Percentiles rank a stretch among this genome's conserved stretches.
phyloP scores from a whole-genome alignment of 208 protist genomes.

The Trypanosoma congolense region DNA sequence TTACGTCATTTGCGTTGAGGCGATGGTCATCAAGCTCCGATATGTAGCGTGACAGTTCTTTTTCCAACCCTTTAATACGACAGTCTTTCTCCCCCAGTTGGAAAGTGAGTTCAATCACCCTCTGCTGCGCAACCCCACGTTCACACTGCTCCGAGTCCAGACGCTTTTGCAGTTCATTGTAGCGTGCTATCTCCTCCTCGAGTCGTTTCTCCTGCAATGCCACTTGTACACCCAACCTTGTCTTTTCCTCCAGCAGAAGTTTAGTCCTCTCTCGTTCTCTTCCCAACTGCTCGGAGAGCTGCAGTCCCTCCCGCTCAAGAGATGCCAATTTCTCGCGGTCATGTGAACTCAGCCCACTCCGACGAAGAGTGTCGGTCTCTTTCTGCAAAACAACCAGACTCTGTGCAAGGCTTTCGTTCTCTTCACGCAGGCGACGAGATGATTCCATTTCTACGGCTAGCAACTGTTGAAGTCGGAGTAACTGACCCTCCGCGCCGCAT shows the following conservation, averaged over 20 bases:
- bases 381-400: constrained; percentile 23
- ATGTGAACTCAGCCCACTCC: constrained; percentile 6
- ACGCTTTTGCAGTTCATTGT: constrained; percentile 4
- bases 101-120: background rate
- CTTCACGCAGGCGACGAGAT: constrained; percentile 22
- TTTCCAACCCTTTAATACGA: constrained; percentile 18
- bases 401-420: constrained; percentile 25
- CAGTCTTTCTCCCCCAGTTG: constrained; percentile 17
- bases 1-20: constrained; percentile 29
- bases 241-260: constrained; percentile 20
- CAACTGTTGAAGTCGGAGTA: constrained; percentile 63
- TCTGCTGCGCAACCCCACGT: constrained; percentile 1
- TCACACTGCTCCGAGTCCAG: background rate
- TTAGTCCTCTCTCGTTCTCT: constrained; percentile 50
- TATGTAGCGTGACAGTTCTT: constrained; percentile 8
- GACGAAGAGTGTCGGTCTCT: constrained; percentile 23
- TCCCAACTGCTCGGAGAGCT: constrained; percentile 52
- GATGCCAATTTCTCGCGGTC: constrained; percentile 15
- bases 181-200: constrained; percentile 11
- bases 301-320: constrained; percentile 31
- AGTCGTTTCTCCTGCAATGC: constrained; percentile 36
- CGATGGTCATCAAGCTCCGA: constrained; percentile 21
- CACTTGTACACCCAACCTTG: constrained; percentile 27
- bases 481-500: constrained; percentile 20
- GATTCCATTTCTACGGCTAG: constrained; percentile 64